Evolutionary conservation across 768 basidiomycete genomes (phyloP), one percentile per base, ranked within the genome.

Genomic region (Collybia sordida): DNA sequence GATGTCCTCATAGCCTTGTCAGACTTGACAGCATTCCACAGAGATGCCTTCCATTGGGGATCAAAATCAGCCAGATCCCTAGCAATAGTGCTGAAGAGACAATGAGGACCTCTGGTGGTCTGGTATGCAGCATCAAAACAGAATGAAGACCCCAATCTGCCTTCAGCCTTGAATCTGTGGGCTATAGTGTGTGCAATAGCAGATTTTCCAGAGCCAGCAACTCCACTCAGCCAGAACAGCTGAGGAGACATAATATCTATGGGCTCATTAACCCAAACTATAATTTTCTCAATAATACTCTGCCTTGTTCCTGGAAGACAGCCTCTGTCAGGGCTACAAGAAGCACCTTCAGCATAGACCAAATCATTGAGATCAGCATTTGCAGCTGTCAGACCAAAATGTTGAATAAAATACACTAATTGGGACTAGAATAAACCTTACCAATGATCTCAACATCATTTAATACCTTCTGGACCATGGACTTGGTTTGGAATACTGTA

Each of bases 151-250:
- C 68, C 71, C 15, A 74, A 64, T 9, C 49, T n/a, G 38, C 3
- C 54, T 52, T 14, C 37, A 4, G 58, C 39, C 11, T 55, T 41
- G 12, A 64, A 58, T n/a, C 45, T 48, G 5, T 56, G 17, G 14
- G 67, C 65, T 17, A 73, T 53, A 4, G 69, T 65, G 35, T 67
- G 62, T 4, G 70, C 62, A 14, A 75, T 68, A 19, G 70, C 64
- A 65, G 37, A n/a, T n/a, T n/a, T n/a, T n/a, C n/a, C n/a, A n/a
- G n/a, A n/a, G n/a, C n/a, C n/a, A n/a, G n/a, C n/a, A n/a, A n/a
- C n/a, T n/a, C n/a, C n/a, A n/a, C n/a, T n/a, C n/a, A n/a, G n/a
- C n/a, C n/a, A n/a, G n/a, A 61, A 60, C 4, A 72, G 34, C 17
- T 42, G 58, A 22, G 52, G 47, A 5, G 40, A 19, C 14, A 47